phyloP scores from a whole-genome alignment of 1,284 basidiomycete genomes.

The Austroboletus niveus region DNA sequence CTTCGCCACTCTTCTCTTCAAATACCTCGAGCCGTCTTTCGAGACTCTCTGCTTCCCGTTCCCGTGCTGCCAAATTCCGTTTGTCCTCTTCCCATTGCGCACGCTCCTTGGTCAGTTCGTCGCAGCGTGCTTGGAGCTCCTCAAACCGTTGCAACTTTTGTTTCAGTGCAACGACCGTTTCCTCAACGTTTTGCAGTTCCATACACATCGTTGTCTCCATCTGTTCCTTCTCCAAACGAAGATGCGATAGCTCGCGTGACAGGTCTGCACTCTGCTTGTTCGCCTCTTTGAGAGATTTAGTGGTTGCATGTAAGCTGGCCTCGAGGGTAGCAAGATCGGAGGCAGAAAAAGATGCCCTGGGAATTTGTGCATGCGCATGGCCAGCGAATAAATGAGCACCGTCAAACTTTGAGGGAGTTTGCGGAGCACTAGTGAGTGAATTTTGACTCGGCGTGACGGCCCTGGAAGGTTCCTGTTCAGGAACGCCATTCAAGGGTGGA shows the following conservation, averaged over 20 bases:
- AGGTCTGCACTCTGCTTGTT: conserved; percentile 61
- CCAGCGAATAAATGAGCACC: conserved; percentile 82
- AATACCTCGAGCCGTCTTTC: conserved; percentile 44
- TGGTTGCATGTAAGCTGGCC: conserved; percentile 57
- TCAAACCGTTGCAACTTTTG: conserved; percentile 59
- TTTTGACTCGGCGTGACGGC: conserved; percentile 52
- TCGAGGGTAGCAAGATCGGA: conserved; percentile 49
- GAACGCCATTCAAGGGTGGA: conserved; percentile 28
- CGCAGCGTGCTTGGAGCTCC: conserved; percentile 49
- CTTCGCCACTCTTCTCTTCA: conserved; percentile 45
- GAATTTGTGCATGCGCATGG: conserved; percentile 60
- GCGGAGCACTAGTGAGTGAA: conserved; percentile 46
- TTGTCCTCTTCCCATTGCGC: conserved; percentile 55
- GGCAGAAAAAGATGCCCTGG: conserved; percentile 34
- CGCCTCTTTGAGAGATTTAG: conserved; percentile 52
- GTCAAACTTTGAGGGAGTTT: conserved; percentile 60
- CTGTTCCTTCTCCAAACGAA: conserved; percentile 63
- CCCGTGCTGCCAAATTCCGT: conserved; percentile 41
- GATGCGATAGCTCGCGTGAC: conserved; percentile 55
- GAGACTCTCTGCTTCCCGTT: conserved; percentile 45
- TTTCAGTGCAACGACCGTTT: conserved; percentile 58
- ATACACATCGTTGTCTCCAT: conserved; percentile 59
- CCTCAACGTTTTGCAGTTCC: conserved; percentile 65
- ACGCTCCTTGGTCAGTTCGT: conserved; percentile 50
- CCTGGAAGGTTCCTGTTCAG: conserved; percentile 44